A percentile compares a stretch with the other conserved stretches of the same genome.
Conservation (phyloP, 805 yeast genomes). For the Barnettozyma wickerhamii region DNA sequence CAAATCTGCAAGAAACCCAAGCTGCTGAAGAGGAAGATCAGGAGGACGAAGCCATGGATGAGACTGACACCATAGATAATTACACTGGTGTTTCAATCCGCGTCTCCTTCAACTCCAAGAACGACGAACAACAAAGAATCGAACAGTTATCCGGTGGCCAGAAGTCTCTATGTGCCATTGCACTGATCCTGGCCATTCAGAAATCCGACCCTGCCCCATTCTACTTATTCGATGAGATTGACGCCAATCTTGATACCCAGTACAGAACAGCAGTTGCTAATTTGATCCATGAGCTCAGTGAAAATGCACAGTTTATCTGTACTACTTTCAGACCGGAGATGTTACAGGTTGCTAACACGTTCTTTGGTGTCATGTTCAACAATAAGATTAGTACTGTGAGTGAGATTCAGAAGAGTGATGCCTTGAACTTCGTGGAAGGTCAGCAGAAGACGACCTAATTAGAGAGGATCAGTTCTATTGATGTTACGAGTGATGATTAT, state of each 20-base stretch:
- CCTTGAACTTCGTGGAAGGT: slow-evolving; percentile 80
- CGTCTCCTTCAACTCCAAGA: slow-evolving; percentile 84
- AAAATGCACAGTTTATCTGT: slow-evolving; percentile 84
- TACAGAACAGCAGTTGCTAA: slow-evolving; percentile 85
- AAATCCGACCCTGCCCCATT: slow-evolving; percentile 96
- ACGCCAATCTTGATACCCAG: slow-evolving; percentile 91
- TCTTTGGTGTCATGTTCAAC: slow-evolving; percentile 81
- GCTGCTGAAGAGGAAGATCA: slow-evolving; percentile 21
- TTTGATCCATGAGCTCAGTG: slow-evolving; percentile 61
- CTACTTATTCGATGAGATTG: slow-evolving; percentile 93
- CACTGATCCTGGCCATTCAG: slow-evolving; percentile 90
- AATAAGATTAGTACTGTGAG: slow-evolving; percentile 77
- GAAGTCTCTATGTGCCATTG: slow-evolving; percentile 93
- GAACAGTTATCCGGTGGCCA: slow-evolving; percentile 97
- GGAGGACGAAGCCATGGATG: slow-evolving; percentile 20
- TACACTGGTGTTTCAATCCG: slow-evolving; percentile 80
- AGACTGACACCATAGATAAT: slow-evolving; percentile 34
- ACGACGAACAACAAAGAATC: slow-evolving; percentile 79
- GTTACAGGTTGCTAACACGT: slow-evolving; percentile 80
- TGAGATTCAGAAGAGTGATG: slow-evolving; percentile 67
- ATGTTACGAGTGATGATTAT: neutral
- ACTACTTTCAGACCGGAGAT: slow-evolving; percentile 95
- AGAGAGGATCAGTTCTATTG: no score
- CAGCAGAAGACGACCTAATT: slow-evolving; percentile 32
- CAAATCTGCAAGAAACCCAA: slow-evolving; percentile 3